Evolutionary conservation across 106 monocot genomes (phyloP).

Genomic region (Dendrobium nobile): DNA sequence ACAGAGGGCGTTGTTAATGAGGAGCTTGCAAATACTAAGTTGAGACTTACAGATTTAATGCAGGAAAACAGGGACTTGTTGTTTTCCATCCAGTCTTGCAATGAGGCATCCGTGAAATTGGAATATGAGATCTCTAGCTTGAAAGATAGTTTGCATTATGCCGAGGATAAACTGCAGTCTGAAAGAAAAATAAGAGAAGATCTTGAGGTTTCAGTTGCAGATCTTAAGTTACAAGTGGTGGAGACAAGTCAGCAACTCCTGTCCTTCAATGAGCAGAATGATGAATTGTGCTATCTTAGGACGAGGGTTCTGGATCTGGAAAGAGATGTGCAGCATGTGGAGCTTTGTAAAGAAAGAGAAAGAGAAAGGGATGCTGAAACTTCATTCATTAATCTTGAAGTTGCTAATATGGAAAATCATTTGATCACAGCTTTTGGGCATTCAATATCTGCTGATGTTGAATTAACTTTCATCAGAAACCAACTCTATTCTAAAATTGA

Average conservation of each 20-base stretch:
- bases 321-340: constrained; percentile 33
- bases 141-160: constrained; percentile 27
- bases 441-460: constrained; percentile 38
- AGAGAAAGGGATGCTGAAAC: constrained; percentile 18
- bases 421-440: constrained; percentile 25
- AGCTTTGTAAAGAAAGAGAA: constrained; percentile 30
- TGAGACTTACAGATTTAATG: constrained; percentile 27
- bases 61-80: constrained; percentile 46
- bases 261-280: constrained; percentile 44
- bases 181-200: constrained; percentile 33
- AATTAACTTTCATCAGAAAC: constrained; percentile 48
- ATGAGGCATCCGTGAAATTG: constrained; percentile 29
- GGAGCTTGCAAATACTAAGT: constrained; percentile 56
- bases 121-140: constrained; percentile 49
- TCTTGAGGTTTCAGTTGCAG: constrained; percentile 40
- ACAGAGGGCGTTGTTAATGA: constrained; percentile 26
- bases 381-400: constrained; percentile 24
- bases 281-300: constrained; percentile 39
- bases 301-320: constrained; percentile 44
- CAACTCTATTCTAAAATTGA: constrained; percentile 22
- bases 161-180: constrained; percentile 25
- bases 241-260: constrained; percentile 42
- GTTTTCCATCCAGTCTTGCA: constrained; percentile 23
- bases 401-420: constrained; percentile 40
- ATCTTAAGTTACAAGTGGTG: constrained; percentile 49